Base-by-base conservation (phyloP, 805 yeast species). In the Kregervanrija fluxuum region DNA sequence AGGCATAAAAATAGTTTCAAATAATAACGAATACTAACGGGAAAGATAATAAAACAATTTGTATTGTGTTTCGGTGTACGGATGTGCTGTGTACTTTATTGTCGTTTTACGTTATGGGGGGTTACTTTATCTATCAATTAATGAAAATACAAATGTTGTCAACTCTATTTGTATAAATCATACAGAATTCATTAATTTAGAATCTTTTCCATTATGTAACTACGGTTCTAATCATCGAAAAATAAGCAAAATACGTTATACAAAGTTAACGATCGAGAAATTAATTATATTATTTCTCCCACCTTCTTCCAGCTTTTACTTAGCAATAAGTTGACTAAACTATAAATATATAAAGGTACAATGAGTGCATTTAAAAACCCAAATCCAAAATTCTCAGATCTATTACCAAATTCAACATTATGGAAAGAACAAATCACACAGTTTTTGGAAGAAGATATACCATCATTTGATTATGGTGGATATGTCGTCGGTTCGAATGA, bases 391-490 rank as follows among this genome's bases (percentile, higher is more conserved):
- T 68, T 53, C 45, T 71, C 68, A 11, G 76, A 83, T 54, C 65
- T 86, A 36, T 70, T 91, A 28, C 96, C 97, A 0, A 65, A 71
- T 5, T 78, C 76, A 44, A 95, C 96, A 3, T 69, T 68, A 41
- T 91, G 98, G 98, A 88, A 80, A 59, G 76, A 75, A 41, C 82
- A 81, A 48, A 78, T 91, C 49, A 78, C 88, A 9, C 71, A 68
- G 37, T 90, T 87, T 82, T 68, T 90, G 11, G 69, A 76, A 5
- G 98, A 90, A 57, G 98, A 90, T 56, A 91, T 85, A 12, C 97
- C 98, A 1, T 79, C 95, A 0, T 91, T 91, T 55, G 98, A 90
- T 62, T 85, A 82, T 55, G 98, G 98, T 32, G 98, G 96, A 2
- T 87, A 68, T 56, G 98, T 91, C 2, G 98, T 91, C n/a, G 97